Conservation (phyloP, 148 eudicot genomes). For the Chenopodium album region DNA sequence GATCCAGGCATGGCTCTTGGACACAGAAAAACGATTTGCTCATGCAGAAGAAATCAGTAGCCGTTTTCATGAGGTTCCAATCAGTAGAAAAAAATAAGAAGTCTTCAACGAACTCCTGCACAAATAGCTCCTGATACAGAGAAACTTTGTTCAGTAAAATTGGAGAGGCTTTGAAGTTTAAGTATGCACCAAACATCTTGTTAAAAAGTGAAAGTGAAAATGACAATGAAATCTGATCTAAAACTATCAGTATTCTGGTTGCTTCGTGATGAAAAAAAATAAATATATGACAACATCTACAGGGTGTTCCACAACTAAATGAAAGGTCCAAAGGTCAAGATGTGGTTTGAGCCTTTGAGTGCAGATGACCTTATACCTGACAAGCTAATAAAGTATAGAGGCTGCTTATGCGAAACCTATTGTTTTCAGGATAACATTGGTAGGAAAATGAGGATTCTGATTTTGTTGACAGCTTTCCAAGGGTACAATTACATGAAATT, state of each 20-base stretch:
- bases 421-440: not conserved
- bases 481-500: not conserved
- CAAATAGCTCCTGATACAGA: conserved; percentile 11
- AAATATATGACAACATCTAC: not conserved
- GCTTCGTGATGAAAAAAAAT: not conserved
- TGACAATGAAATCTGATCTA: not conserved
- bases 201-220: not conserved
- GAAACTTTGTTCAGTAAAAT: not conserved
- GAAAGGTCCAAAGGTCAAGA: not conserved
- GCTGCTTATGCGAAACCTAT: not conserved
- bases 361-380: not conserved
- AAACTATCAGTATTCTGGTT: not conserved
- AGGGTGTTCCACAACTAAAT: no score
- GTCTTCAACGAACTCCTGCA: conserved; percentile 10
- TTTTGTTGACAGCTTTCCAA: not conserved
- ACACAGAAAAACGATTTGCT: not conserved
- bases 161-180: not conserved
- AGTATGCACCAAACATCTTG: conserved; percentile 1
- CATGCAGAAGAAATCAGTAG: not conserved
- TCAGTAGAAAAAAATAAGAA: not conserved
- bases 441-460: not conserved
- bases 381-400: not conserved
- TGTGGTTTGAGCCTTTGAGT: no score
- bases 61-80: not conserved
- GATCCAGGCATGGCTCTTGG: not conserved